Evolutionary conservation across 768 basidiomycete genomes (phyloP).

Genomic region (Lepiota brunneoincarnata): DNA sequence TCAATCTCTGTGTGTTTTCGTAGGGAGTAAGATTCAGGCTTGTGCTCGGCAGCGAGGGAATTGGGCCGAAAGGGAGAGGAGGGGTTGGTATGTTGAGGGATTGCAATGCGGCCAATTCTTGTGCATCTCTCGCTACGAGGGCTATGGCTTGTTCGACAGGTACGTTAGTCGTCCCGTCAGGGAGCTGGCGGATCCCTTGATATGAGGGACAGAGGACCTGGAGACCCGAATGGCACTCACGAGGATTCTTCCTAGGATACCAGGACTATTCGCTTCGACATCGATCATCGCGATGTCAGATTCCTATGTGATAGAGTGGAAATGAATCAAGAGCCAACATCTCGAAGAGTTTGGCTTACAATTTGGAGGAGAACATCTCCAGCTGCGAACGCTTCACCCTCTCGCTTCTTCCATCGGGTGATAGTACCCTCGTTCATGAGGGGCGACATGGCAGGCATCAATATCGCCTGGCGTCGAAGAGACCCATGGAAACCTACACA

Average conservation of each 20-base stretch:
- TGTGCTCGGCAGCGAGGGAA: constrained; percentile 23
- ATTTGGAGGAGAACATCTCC: constrained; percentile 92
- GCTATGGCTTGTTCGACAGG: constrained; percentile 89
- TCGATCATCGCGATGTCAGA: constrained; percentile 97
- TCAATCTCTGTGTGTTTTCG: constrained; percentile 17
- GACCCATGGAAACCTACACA: constrained; percentile 15
- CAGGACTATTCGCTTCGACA: constrained; percentile 97
- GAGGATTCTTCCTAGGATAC: constrained; percentile 89
- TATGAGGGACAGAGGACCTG: constrained; percentile 48
- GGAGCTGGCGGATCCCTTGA: constrained; percentile 20
- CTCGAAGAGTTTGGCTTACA: constrained; percentile 42
- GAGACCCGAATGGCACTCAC: constrained; percentile 40
- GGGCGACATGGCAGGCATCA: constrained; percentile 96
- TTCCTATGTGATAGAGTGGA: constrained; percentile 51
- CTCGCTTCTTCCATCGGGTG: constrained; percentile 84
- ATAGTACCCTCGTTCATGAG: constrained; percentile 97
- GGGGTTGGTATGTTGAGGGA: constrained; percentile 19
- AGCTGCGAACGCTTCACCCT: constrained; percentile 74
- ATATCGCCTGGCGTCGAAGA: constrained; percentile 15
- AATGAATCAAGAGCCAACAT: not conserved
- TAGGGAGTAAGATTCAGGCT: constrained; percentile 17
- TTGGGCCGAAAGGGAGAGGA: constrained; percentile 24
- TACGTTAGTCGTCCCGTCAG: constrained; percentile 81
- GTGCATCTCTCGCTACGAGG: constrained; percentile 68
- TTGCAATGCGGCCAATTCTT: constrained; percentile 27